A percentile compares a stretch with the other conserved stretches of the same genome.
Evolutionary conservation across 441 rosid genomes (phyloP).

Genomic region (Viola pubescens): DNA sequence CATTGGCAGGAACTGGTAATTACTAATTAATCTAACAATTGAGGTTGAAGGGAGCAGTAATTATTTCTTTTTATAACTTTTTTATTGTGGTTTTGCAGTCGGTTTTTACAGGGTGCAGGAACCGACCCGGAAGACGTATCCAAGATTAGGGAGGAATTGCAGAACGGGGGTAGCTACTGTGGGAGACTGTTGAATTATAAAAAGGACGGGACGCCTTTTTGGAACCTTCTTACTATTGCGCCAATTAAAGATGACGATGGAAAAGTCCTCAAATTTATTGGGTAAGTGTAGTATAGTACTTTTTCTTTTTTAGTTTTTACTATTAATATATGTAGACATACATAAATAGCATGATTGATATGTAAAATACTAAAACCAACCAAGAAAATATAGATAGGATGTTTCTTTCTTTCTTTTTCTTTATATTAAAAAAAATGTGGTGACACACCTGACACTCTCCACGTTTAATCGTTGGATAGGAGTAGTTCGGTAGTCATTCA

Average conservation of each 20-base stretch:
- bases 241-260: slow-evolving; percentile 92
- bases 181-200: slow-evolving; percentile 88
- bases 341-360: neutral
- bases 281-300: slow-evolving; percentile 38
- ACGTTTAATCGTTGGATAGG: too few species aligned
- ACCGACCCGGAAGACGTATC: slow-evolving; percentile 80
- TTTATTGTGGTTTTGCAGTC: slow-evolving; percentile 34
- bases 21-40: neutral
- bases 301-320: neutral
- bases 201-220: slow-evolving; percentile 89
- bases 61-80: neutral
- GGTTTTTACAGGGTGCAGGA: slow-evolving; percentile 84
- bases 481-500: too few species aligned
- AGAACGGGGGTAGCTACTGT: slow-evolving; percentile 56
- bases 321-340: neutral
- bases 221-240: slow-evolving; percentile 92
- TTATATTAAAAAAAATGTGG: neutral
- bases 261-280: slow-evolving; percentile 74
- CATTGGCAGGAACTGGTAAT: slow-evolving; percentile 83
- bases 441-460: neutral
- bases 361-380: neutral
- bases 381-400: neutral
- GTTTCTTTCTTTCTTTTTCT: neutral
- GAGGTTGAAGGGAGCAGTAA: too few species aligned
- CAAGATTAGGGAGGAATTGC: slow-evolving; percentile 62